Base-by-base conservation (phyloP, 2,329 filamentous ascomycete genomes). In the Plectosphaerella cucumerina region DNA sequence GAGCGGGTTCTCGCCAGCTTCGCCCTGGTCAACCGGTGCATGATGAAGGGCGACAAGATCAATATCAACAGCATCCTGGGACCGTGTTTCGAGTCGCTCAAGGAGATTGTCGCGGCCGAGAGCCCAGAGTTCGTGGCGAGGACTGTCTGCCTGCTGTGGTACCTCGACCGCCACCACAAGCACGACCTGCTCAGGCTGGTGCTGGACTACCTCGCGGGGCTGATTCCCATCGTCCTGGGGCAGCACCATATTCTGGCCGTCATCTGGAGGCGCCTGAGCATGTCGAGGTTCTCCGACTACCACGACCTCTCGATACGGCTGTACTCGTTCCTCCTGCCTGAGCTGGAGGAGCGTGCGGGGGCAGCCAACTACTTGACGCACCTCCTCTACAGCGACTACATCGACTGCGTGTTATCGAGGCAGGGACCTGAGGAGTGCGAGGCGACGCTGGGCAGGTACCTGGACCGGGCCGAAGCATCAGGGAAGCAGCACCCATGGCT, bases 81-180 rank as follows among this genome's bases (percentile, higher is more conserved):
- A 9, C 66, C 66, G 5, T 63, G 66, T 0, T 69, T 69, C 26
- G 66, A 69, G 51, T 65, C 62, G 3, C 59, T 69, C 41, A 65
- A 65, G 14, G 62, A 66, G 50, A 63, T 69, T 33, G 58, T 69
- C 12, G 56, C 53, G 6, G 60, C 61, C 3, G 63, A 68, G 47
- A 68, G 66, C 31, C 66, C 66, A 8, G 54, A 65, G 17, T 67
- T 69, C 23, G 60, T 62, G 41, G 60, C 60, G 1, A 60, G 66
- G 11, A 68, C 62, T n/a, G 58, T 66, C 2, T 67, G 64, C 33
- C 57, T 69, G n/a, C 48, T 68, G 9, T 66, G 65, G 63, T 68
- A 67, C 22, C 66, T 69, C 17, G 58, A 67, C 18, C 59, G 60
- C 3, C 64, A 67, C 46, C 60, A 66, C 51, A 63, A 64, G 23